These are phyloP conservation scores for Kodamaea arcana DNA, from an alignment of 1,139 yeast genomes.

Conservation along the genomic window DNA sequence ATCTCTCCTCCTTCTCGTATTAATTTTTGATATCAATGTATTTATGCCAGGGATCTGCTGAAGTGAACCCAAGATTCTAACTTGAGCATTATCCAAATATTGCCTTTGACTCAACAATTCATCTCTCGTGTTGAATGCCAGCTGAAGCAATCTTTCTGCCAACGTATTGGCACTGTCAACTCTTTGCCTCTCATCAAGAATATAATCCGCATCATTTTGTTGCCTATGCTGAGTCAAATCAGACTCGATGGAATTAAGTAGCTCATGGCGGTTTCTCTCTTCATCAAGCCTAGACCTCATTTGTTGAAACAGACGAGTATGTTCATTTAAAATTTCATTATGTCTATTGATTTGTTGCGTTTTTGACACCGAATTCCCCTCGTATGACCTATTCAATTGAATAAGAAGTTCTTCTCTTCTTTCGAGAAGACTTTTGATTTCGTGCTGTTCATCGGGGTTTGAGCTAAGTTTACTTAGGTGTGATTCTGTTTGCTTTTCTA, in stretches of 20 bases:
- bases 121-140: conserved; percentile 87
- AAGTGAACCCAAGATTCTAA: conserved; percentile 56
- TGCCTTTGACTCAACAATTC: conserved; percentile 72
- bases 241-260: conserved; percentile 69
- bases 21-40: conserved; percentile 70
- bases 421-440: conserved; percentile 40
- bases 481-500: conserved; percentile 42
- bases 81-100: conserved; percentile 59
- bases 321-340: conserved; percentile 70
- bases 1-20: conserved; percentile 85
- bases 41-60: conserved; percentile 80
- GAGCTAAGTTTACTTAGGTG: conserved; percentile 31
- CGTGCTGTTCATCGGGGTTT: conserved; percentile 63
- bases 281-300: conserved; percentile 60
- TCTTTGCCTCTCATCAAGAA: conserved; percentile 70
- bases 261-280: conserved; percentile 70
- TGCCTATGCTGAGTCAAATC: conserved; percentile 65
- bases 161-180: conserved; percentile 70
- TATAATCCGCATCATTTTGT: conserved; percentile 50
- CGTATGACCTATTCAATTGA: conserved; percentile 43
- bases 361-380: conserved; percentile 56
- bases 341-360: conserved; percentile 81
- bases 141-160: conserved; percentile 74
- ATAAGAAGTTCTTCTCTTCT: conserved; percentile 30
- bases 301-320: conserved; percentile 57